Percentiles rank a stretch among this genome's conserved stretches.
These are phyloP conservation scores for Isatis lusitanica DNA, from an alignment of 441 rosid species.

Conservation along the genomic window DNA sequence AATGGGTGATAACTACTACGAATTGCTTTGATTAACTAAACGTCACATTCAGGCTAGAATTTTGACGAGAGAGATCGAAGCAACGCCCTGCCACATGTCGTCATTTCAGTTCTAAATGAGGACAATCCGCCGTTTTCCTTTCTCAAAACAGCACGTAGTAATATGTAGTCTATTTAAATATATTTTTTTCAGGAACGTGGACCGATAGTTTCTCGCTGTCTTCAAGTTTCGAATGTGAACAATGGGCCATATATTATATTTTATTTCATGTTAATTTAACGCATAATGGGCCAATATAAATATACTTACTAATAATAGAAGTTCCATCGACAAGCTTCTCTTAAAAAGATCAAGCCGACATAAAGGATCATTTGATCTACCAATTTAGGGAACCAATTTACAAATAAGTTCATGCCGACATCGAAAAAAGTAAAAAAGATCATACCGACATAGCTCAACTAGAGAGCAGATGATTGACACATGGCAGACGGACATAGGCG, in stretches of 20 bases:
- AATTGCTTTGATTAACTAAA: no score
- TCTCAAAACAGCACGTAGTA: neutral
- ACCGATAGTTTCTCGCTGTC: neutral
- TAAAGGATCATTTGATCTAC: neutral
- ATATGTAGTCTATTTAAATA: no score
- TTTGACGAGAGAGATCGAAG: no score
- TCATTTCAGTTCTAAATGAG: neutral
- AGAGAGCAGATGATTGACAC: slow-evolving; percentile 3
- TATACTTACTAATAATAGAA: neutral
- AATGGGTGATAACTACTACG: no score
- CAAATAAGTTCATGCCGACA: slow-evolving; percentile 20
- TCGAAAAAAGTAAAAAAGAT: neutral
- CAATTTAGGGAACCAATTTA: no score
- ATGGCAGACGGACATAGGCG: slow-evolving; percentile 12
- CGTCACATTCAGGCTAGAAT: no score
- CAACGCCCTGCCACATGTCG: neutral
- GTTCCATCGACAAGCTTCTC: neutral
- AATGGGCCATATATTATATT: neutral
- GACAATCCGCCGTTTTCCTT: neutral
- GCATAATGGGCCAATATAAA: neutral
- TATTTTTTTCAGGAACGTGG: neutral
- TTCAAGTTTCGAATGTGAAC: neutral
- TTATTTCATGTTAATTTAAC: neutral
- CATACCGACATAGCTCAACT: slow-evolving; percentile 19
- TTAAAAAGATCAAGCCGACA: slow-evolving; percentile 3